Base-by-base conservation (phyloP, 495 filamentous ascomycete species). In the Choiromyces venosus region DNA sequence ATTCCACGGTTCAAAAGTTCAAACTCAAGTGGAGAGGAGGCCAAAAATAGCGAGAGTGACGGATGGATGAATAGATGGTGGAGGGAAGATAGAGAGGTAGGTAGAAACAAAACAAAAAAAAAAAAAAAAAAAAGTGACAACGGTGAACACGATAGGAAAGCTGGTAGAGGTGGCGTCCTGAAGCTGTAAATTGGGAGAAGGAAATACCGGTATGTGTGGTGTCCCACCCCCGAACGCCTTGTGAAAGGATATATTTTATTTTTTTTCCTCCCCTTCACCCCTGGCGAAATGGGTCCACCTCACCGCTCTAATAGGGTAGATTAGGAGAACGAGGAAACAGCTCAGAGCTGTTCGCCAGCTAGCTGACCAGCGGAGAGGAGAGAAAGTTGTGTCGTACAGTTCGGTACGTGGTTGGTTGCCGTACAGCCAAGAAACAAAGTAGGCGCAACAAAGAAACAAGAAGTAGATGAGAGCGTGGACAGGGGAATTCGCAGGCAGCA, bases 161-260 rank as follows among this genome's bases (percentile, higher is more conserved):
- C 66, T 66, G 37, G 65, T 37, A 69, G 44, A 75, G 46, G 73
- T 69, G 65, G 68, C 72, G 73, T 75, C 66, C 66, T 68, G 68
- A 68, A 73, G 33, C 25, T 21, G 40, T 61, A 42, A 52, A 66
- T 38, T 75, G 70, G 70, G 42, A n/a, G 67, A 46, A 35, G 40
- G 52, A 35, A 73, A 75, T 71, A 73, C 37, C 56, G 68, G 46
- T 70, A 70, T 21, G 37, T 46, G 46, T 69, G 66, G 52, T 65
- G n/a, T 61, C 25, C 52, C 52, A 61, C 52, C 29, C 52, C 52
- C n/a, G 52, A 61, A 16, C 52, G 29, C 52, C 52, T 12, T 61
- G 10, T 29, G 52, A 61, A 61, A 61, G 52, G n/a, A 29, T 52
- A 61, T 61, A 61, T 61, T 61, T 29, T 61, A 61, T 61, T 61